phyloP scores from a whole-genome alignment of 768 basidiomycete genomes.

The Suillus variegatus region DNA sequence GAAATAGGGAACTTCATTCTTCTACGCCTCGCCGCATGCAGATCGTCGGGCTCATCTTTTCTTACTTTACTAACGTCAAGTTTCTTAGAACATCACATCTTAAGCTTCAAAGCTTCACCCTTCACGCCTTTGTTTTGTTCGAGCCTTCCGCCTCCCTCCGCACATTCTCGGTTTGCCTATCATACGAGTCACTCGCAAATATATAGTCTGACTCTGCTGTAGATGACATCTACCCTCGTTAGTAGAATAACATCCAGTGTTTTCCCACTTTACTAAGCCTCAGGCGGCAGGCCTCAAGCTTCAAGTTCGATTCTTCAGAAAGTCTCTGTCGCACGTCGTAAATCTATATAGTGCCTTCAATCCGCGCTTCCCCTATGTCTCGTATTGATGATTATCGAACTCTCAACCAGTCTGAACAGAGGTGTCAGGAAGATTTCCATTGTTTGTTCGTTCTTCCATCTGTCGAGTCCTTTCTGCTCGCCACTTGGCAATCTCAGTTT shows the following conservation, averaged over 20 bases:
- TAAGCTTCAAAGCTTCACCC: background rate
- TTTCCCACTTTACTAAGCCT: background rate
- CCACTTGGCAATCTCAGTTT: constrained; percentile 85
- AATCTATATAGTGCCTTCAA: background rate
- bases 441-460: constrained; percentile 8
- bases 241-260: background rate
- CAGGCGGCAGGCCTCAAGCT: too few relatives aligned
- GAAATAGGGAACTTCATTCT: background rate
- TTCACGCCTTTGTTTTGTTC: background rate
- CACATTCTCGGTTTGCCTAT: background rate
- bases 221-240: background rate
- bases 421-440: background rate
- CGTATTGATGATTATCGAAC: background rate
- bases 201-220: background rate
- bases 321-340: background rate
- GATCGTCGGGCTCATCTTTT: background rate
- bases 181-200: background rate
- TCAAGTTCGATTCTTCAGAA: background rate
- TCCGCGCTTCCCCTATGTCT: background rate
- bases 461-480: constrained; percentile 44
- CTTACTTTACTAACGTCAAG: background rate
- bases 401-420: background rate
- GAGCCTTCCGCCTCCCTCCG: background rate
- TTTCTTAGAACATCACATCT: too few relatives aligned
- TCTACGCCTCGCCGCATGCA: background rate